Base-by-base conservation (phyloP, 208 protist species). In the Wallacemonas sp. region DNA sequence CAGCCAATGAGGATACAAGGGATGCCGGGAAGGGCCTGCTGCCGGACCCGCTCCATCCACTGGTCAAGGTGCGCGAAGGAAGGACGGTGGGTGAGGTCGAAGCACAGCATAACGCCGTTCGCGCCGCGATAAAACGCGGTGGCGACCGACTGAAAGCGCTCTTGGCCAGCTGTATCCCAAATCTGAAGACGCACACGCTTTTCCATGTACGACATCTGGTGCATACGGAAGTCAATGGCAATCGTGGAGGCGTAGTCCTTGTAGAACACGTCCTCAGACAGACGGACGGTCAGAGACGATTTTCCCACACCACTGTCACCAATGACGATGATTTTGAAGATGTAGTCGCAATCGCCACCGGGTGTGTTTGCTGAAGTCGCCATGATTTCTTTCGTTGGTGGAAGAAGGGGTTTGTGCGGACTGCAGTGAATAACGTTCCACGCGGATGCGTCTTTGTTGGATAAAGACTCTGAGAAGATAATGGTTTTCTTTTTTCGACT, bases 31-130 rank as follows among this genome's bases (percentile, higher is more conserved):
- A 94, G 71, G 1, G 86, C 84, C 73, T 95, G 86, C 54, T 96
- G 95, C 32, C 89, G 67, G 66, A 99, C 88, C 67, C 98, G 97
- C 66, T 98, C 98, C 68, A 99, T 97, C 97, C 98, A 99, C 80
- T 98, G 96, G 38, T 98, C 95, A 17, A 98, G 91, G 73, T 98
- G 97, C 29, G 88, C 63, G 68, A 98, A 99, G 38, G 95, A 98
- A 24, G 97, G 87, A 32, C 92, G 82, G 83, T 99, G 96, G 5
- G 97, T 99, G 50, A 99, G 92, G 73, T 99, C 98, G 71, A 99
- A 99, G 71, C 98, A 98, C 5, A 99, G 78, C 61, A 99, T 68
- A n/a, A 95, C 92, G 46, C 89, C 94, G 69, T 95, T 94, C 9
- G 94, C 91, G 13, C 91, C 91, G 46, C 94, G 83, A 66, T 97